Percentiles rank a stretch among this genome's conserved stretches.
phyloP scores from a whole-genome alignment of 768 basidiomycete species.

The Auricularia cornea region DNA sequence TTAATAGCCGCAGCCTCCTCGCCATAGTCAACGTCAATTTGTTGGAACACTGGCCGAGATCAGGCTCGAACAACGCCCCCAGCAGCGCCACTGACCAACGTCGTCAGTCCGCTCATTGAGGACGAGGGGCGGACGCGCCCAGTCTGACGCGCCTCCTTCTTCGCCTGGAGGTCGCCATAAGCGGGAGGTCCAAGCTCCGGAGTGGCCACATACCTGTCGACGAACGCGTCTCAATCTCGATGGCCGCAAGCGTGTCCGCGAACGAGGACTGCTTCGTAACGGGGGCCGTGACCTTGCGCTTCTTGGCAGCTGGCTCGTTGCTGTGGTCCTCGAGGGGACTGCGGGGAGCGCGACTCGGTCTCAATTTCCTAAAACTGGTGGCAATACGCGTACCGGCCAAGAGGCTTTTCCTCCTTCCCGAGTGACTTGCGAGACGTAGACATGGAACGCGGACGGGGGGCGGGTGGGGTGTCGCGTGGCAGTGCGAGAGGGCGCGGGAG shows the following conservation, averaged over 20 bases:
- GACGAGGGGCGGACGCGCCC: constrained; percentile 55
- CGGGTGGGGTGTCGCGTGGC: neutral
- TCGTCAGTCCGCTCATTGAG: constrained; percentile 55
- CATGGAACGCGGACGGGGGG: neutral
- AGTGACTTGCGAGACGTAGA: neutral
- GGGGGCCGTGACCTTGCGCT: constrained; percentile 42
- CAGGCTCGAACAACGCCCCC: neutral
- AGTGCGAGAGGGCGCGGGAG: neutral
- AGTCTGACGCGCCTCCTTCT: constrained; percentile 71
- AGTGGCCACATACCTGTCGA: constrained; percentile 31
- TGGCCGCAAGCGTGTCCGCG: constrained; percentile 51
- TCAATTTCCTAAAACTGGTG: too few species aligned
- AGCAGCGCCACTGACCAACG: constrained; percentile 44
- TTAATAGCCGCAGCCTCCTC: constrained; percentile 42
- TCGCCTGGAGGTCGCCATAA: constrained; percentile 33
- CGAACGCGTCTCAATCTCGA: constrained; percentile 45
- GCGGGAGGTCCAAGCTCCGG: neutral
- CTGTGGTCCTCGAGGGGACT: neutral
- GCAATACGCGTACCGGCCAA: neutral
- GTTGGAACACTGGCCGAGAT: constrained; percentile 70
- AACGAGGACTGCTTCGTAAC: constrained; percentile 40
- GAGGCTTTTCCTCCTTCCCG: neutral
- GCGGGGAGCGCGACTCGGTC: neutral
- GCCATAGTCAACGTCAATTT: constrained; percentile 83
- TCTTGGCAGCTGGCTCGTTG: constrained; percentile 40